Base-by-base conservation (phyloP, 202 grass and related monocot species). In the Brachypodium distachyon region DNA sequence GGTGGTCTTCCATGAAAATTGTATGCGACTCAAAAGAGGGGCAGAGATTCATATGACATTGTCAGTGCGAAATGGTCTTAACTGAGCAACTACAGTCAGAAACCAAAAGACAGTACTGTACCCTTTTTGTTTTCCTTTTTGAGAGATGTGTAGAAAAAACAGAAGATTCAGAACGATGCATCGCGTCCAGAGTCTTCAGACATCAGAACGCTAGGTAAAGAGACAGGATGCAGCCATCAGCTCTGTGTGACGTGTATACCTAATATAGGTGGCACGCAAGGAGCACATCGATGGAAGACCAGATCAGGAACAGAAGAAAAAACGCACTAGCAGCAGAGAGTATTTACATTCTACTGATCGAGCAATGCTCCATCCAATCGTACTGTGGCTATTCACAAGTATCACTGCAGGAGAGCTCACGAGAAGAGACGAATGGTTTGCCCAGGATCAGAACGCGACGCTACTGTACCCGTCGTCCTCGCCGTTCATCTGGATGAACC, bases 401-500 rank as follows among this genome's bases (percentile, higher is more conserved):
- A n/a, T n/a, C n/a, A n/a, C n/a, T n/a, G n/a, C n/a, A n/a, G n/a
- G n/a, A n/a, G n/a, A n/a, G n/a, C n/a, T n/a, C n/a, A n/a, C n/a
- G n/a, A n/a, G n/a, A 1, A 40, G 14, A 67, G 25, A 67, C 23
- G 29, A 19, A 52, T 23, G 49, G 31, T 68, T 34, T 3, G 2
- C 23, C 57, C n/a, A 32, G 61, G 1, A 72, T 80, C 49, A 97
- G 71, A 89, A 91, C n/a, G n/a, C n/a, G 27, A 54, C 9, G 12
- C 72, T 40, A 44, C 69, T 85, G 44, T 92, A 90, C 32, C 83
- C 89, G 1, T 85, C 89, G 1, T 92, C 84, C 61, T 92, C 80
- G 18, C 80, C 37, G 33, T 56, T 98, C 74, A 90, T 92, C 67
- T 87, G 86, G 56, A 92, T 28, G 61, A 87, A 66, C 85, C 70